Evolutionary conservation across 306 rosid genomes (phyloP), one percentile per base, ranked within the genome.

Genomic region (Citrullus colocynthis): DNA sequence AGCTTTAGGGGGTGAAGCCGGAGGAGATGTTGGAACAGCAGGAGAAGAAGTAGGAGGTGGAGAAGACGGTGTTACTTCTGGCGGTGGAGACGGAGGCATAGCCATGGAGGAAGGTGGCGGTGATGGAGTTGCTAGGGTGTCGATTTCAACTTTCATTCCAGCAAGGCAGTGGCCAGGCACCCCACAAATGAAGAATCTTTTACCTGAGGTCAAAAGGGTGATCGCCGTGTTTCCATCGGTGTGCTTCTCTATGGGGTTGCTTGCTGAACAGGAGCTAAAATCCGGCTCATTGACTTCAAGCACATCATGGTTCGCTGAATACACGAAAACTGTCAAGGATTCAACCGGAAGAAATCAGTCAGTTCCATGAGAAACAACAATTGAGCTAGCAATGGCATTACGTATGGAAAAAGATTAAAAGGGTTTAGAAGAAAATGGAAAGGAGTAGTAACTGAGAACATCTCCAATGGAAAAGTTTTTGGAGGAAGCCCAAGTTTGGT

Each of bases 131-230:
- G 90, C 88, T 78, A 89, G 97, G 70, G 92, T 87, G 83, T 82
- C 84, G 20, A 95, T 83, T 80, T 86, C 86, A 48, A 92, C 67
- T 86, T 89, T 92, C 98, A 92, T 92, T 79, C 97, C 98, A 69
- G 72, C 70, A 82, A 51, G 56, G 78, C 98, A 95, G 81, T 95
- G 98, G 58, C 95, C 96, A 0, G 18, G 0, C 39, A 83, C 49
- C 42, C 95, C 97, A 86, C 98, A 95, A 74, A 90, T 88, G 92
- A 90, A 95, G 85, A 88, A 87, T 79, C 95, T 88, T 78, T 89
- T 90, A n/a, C 93, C 96, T 44, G 88, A 81, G 63, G 95, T 79
- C 55, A 84, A 64, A 51, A 95, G 96, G 75, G 91, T 78, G 67
- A 95, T 81, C 55, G 78, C 83, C 49, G 96, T 87, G 84, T 81